Conservation (phyloP, 2,329 filamentous ascomycete species). For the Zalaria obscura region DNA sequence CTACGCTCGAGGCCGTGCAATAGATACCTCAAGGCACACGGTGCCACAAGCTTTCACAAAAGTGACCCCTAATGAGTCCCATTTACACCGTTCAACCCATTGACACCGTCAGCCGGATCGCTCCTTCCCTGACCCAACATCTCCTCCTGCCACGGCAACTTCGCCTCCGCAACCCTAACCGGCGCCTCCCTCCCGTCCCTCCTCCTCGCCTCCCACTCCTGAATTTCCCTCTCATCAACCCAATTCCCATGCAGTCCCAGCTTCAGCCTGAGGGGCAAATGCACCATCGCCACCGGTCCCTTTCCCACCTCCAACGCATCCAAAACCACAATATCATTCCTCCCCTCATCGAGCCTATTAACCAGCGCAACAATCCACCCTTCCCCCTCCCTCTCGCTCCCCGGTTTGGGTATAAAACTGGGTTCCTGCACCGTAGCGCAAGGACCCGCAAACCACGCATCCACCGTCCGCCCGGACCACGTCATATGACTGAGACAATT, state of each 20-base stretch:
- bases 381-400: conserved; percentile 31
- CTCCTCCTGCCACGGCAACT: not conserved
- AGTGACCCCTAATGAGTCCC: no score
- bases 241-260: conserved; percentile 3
- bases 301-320: conserved; percentile 25
- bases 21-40: no score
- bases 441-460: conserved; percentile 21
- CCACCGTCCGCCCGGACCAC: conserved; percentile 9
- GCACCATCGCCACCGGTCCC: conserved; percentile 22
- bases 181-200: not conserved
- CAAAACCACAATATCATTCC: conserved; percentile 27
- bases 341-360: conserved; percentile 23
- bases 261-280: conserved; percentile 18
- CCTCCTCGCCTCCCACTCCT: not conserved
- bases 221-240: not conserved
- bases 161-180: not conserved
- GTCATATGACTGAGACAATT: conserved; percentile 10
- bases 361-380: conserved; percentile 35
- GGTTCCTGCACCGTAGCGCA: conserved; percentile 38
- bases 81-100: not conserved
- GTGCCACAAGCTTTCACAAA: no score
- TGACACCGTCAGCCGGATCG: not conserved
- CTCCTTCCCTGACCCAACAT: not conserved
- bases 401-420: conserved; percentile 33
- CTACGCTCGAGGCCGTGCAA: no score